phyloP scores from a whole-genome alignment of 176 grass and related monocot genomes.

The Poa annua region DNA sequence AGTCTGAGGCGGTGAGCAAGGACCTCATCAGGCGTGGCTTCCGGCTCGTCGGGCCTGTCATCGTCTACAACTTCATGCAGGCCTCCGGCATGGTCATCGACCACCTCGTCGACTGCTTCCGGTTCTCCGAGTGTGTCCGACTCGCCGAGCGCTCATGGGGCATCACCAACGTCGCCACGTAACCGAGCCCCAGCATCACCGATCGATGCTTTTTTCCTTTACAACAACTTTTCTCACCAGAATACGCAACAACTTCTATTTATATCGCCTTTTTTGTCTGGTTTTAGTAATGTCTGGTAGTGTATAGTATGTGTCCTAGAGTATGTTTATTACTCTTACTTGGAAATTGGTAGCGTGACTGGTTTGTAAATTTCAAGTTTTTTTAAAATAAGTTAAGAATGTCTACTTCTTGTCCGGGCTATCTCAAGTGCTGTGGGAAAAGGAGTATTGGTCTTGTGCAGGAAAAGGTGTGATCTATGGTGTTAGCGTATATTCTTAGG shows the following conservation, averaged over 20 bases:
- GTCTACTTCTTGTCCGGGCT: too few species aligned
- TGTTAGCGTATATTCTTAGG: too few species aligned
- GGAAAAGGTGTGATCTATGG: too few species aligned
- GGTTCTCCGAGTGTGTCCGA: constrained; percentile 69
- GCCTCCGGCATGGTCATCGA: constrained; percentile 80
- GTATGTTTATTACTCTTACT: too few species aligned
- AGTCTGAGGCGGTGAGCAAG: constrained; percentile 90
- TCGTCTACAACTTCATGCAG: constrained; percentile 98
- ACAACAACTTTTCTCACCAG: background rate
- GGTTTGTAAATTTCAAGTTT: too few species aligned
- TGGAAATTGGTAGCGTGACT: too few species aligned
- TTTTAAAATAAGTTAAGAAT: too few species aligned
- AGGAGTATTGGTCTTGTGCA: too few species aligned
- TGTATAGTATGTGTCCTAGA: too few species aligned
- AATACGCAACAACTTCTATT: background rate
- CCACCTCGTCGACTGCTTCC: constrained; percentile 84
- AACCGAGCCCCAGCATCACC: background rate
- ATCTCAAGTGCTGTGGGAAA: too few species aligned
- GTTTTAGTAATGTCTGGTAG: too few species aligned
- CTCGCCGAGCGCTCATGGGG: constrained; percentile 79
- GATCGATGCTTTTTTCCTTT: background rate
- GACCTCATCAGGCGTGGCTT: constrained; percentile 84
- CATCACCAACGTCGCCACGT: constrained; percentile 76
- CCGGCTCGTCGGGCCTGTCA: constrained; percentile 86
- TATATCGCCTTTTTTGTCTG: too few species aligned